Evolutionary conservation across 805 yeast genomes (phyloP), one percentile per base, ranked within the genome.

Genomic region (Candida hungchunana): DNA sequence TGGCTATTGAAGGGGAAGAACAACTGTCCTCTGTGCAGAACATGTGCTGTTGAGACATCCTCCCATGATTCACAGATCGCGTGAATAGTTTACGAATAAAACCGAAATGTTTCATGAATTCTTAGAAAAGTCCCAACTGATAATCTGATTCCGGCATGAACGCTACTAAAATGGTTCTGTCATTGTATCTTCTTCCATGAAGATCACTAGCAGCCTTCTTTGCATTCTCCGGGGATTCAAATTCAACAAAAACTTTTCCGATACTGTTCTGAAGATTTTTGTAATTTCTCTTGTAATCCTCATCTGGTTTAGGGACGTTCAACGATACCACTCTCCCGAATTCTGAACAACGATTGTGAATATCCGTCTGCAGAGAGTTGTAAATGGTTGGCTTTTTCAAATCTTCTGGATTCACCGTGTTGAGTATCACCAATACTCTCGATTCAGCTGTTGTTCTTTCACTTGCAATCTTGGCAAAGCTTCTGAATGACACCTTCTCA

Each of bases 171-270:
- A 88, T 75, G 0, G 82, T 69, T 32, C 96, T 64, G 29, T 77
- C 88, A 44, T 78, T 75, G 52, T 79, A 88, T 34, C 60, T 59
- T 34, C 79, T 60, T 1, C 95, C 95, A 7, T 82, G 76, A 13
- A 86, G 47, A 8, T 66, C 71, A 8, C 58, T 40, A 58, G 76
- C 62, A 0, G 93, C 94, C 7, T 58, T 55, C 6, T 62, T 54
- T 1, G 95, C 80, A 2, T 61, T 59, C 2, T 71, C 71, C 2
- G 65, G 58, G 10, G 64, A 62, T 1, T 65, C 67, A 58, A 82
- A 88, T 55, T 80, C 76, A 16, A 84, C 75, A 55, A 69, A 87
- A 0, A 87, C 68, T 43, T 75, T 80, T 0, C 96, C 96, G 31
- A 79, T 68, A 6, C 83, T 85, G 3, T 81, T 67, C 24, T 66